phyloP scores from a whole-genome alignment of 345 rosid species.

The Arabidopsis arenosa region DNA sequence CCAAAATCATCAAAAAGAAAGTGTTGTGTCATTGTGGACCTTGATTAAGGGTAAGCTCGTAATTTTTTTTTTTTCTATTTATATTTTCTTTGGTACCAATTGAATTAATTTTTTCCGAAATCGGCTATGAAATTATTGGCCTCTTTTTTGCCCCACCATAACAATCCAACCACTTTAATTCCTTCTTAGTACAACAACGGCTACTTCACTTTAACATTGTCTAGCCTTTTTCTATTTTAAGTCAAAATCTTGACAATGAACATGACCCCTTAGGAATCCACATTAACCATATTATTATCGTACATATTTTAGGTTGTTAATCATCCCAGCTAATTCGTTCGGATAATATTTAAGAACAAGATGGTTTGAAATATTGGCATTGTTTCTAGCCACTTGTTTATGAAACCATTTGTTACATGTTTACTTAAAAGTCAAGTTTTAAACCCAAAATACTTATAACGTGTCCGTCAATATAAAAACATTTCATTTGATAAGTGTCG shows the following conservation, averaged over 20 bases:
- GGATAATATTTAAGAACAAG: conserved; percentile 24
- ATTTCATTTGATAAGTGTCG: background rate
- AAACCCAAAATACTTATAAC: background rate
- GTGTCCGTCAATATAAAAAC: background rate
- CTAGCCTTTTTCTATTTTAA: conserved; percentile 41
- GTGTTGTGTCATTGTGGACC: conserved; percentile 36
- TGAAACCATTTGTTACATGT: conserved; percentile 23
- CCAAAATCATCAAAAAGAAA: conserved; percentile 39
- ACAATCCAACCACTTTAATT: conserved; percentile 43
- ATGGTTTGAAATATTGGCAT: conserved; percentile 23
- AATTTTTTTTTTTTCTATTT: conserved; percentile 11
- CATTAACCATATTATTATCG: conserved; percentile 33
- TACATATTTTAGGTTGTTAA: conserved; percentile 22
- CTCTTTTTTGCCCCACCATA: conserved; percentile 40
- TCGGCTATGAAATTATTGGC: conserved; percentile 40
- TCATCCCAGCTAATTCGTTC: conserved; percentile 4
- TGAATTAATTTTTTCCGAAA: conserved; percentile 21
- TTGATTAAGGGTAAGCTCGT: conserved; percentile 19
- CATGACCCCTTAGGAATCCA: conserved; percentile 31
- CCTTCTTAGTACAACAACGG: conserved; percentile 45
- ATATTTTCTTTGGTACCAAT: background rate
- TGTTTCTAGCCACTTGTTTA: conserved; percentile 20
- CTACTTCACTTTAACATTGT: conserved; percentile 44
- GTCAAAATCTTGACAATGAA: conserved; percentile 41
- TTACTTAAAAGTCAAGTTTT: background rate